phyloP scores from a whole-genome alignment of 23 red algal species.

The Chondrus crispus region DNA sequence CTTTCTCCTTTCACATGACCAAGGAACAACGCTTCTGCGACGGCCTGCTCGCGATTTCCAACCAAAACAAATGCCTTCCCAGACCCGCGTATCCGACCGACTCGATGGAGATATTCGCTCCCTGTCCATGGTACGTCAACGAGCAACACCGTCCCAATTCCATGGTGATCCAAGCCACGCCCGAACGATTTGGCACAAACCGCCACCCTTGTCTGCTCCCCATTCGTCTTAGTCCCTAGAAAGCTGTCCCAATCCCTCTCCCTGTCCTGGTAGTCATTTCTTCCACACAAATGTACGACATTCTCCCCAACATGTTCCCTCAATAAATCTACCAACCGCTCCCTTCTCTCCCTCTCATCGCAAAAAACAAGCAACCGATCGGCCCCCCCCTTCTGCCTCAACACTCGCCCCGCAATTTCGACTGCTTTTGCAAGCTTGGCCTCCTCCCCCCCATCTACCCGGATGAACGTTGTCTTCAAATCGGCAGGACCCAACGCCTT shows the following conservation, averaged over 20 bases:
- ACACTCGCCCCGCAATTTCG: not conserved
- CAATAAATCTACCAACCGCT: not conserved
- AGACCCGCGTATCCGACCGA: slow-evolving; percentile 58
- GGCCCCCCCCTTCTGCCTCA: not conserved
- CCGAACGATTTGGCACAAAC: slow-evolving; percentile 59
- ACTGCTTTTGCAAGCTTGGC: slow-evolving; percentile 29
- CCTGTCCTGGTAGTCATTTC: not conserved
- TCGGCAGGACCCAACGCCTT: not conserved
- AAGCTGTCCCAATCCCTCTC: slow-evolving; percentile 32
- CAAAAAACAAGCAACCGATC: slow-evolving; percentile 65
- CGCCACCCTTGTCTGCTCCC: slow-evolving; percentile 28
- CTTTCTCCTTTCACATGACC: slow-evolving; percentile 36
- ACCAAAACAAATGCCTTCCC: slow-evolving; percentile 45
- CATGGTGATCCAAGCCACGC: slow-evolving; percentile 52
- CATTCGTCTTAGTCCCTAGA: not conserved
- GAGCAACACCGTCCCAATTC: slow-evolving; percentile 42
- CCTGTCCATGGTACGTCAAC: slow-evolving; percentile 64
- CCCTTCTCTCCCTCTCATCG: slow-evolving; percentile 38
- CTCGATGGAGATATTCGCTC: slow-evolving; percentile 71
- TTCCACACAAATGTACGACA: slow-evolving; percentile 2
- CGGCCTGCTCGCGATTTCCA: not conserved
- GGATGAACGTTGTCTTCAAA: slow-evolving; percentile 29
- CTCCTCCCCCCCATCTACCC: slow-evolving; percentile 27
- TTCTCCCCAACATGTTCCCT: not conserved
- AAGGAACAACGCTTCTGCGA: slow-evolving; percentile 51